Evolutionary conservation across 768 basidiomycete species (phyloP).

Genomic region (Xerocomus potaroensis): DNA sequence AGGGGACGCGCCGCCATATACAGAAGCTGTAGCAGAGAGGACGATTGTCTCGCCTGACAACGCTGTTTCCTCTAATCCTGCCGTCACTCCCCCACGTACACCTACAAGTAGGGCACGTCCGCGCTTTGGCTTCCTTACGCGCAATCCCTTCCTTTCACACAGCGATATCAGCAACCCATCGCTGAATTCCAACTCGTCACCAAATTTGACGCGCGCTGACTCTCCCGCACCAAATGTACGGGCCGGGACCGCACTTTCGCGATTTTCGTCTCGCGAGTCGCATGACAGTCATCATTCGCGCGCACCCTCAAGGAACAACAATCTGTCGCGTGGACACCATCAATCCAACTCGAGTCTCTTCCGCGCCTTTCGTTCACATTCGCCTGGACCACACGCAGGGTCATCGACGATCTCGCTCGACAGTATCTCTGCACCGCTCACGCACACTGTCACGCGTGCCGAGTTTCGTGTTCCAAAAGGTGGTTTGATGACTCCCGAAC

Average conservation of each 20-base stretch:
- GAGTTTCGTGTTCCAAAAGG: conserved; percentile 58
- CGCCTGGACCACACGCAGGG: conserved; percentile 37
- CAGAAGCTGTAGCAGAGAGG: conserved; percentile 34
- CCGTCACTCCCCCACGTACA: background rate
- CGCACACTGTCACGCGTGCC: conserved; percentile 67
- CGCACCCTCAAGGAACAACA: conserved; percentile 27
- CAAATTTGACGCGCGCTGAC: conserved; percentile 14
- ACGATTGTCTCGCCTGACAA: conserved; percentile 4
- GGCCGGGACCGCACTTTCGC: conserved; percentile 19
- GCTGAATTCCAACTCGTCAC: conserved; percentile 9
- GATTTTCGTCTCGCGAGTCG: conserved; percentile 21
- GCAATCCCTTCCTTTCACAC: conserved; percentile 36
- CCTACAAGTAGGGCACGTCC: conserved; percentile 28
- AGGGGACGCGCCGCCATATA: conserved; percentile 68
- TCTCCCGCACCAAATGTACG: conserved; percentile 16
- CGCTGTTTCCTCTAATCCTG: background rate
- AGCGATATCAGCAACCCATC: conserved; percentile 12
- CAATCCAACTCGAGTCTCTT: conserved; percentile 31
- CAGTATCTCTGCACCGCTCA: conserved; percentile 72
- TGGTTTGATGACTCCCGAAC: conserved; percentile 45
- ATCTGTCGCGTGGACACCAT: conserved; percentile 34
- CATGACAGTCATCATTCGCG: conserved; percentile 16
- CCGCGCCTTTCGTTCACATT: conserved; percentile 41
- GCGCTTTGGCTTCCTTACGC: conserved; percentile 44
- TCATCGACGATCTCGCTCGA: conserved; percentile 69